Conservation (phyloP, 257 asterid genomes). For the Nicotiana otophora region DNA sequence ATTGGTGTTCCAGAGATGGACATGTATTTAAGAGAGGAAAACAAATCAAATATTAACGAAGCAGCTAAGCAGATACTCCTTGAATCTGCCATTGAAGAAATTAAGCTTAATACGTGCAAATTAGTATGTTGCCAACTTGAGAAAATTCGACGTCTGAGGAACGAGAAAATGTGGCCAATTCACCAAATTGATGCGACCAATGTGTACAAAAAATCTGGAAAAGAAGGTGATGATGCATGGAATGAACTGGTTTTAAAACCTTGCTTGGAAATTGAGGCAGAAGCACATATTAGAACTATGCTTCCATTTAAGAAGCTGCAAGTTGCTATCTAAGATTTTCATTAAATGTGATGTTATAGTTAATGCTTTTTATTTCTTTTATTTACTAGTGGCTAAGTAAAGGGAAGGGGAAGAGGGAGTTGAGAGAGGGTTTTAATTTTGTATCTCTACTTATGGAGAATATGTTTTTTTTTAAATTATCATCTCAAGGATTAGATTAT, state of each 20-base stretch:
- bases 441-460: too few species aligned
- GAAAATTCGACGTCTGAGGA: slow-evolving; percentile 13
- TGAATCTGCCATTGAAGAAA: slow-evolving; percentile 10
- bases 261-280: neutral
- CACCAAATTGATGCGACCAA: slow-evolving; percentile 19
- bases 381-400: too few species aligned
- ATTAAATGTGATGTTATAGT: too few species aligned
- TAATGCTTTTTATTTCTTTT: too few species aligned
- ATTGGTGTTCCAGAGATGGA: slow-evolving; percentile 19
- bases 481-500: too few species aligned
- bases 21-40: slow-evolving; percentile 5
- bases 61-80: neutral
- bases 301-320: too few species aligned
- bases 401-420: too few species aligned
- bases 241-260: neutral
- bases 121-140: slow-evolving; percentile 13
- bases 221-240: slow-evolving; percentile 15
- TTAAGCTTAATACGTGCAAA: slow-evolving; percentile 18
- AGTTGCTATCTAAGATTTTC: too few species aligned
- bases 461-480: too few species aligned
- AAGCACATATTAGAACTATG: too few species aligned
- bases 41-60: neutral
- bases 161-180: slow-evolving; percentile 13
- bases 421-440: too few species aligned
- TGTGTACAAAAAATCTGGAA: neutral